Conservation (phyloP, 345 rosid species). For the Kandelia obovata region DNA sequence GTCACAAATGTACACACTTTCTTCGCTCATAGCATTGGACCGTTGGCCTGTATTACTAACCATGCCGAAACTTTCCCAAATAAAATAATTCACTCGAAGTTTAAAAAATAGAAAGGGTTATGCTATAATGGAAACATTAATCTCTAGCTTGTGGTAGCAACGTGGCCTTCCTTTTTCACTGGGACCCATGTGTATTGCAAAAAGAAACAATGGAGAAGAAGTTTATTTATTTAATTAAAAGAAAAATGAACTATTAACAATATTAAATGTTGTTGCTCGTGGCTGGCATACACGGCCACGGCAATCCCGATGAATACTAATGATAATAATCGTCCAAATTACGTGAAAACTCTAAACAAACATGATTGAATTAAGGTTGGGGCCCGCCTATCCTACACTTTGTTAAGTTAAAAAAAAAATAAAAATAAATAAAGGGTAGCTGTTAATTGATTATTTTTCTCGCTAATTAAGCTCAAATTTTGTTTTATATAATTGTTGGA, state of each 20-base stretch:
- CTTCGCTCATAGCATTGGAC: too few species aligned
- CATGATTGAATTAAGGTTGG: not conserved
- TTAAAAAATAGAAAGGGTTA: not conserved
- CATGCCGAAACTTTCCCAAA: not conserved
- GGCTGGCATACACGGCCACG: slow-evolving; percentile 35
- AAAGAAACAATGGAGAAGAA: too few species aligned
- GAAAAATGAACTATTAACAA: not conserved
- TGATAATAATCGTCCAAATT: not conserved
- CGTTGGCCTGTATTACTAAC: not conserved
- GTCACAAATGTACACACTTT: too few species aligned
- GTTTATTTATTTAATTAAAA: too few species aligned
- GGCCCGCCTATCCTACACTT: not conserved
- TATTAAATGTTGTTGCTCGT: slow-evolving; percentile 22
- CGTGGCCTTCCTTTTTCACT: slow-evolving; percentile 5
- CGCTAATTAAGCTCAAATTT: too few species aligned
- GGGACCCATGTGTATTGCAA: slow-evolving; percentile 10
- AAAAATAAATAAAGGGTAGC: too few species aligned
- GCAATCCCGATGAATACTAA: slow-evolving; percentile 26
- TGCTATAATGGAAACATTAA: not conserved
- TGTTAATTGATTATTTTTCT: too few species aligned
- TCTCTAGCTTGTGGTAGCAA: slow-evolving; percentile 8
- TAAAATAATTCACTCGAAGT: too few species aligned
- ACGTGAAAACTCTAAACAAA: not conserved
- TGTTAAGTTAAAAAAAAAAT: too few species aligned
- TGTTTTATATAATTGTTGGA: too few species aligned